Evolutionary conservation across 2,329 filamentous ascomycete species (phyloP).

Genomic region (Scopulariopsis brevicaulis): DNA sequence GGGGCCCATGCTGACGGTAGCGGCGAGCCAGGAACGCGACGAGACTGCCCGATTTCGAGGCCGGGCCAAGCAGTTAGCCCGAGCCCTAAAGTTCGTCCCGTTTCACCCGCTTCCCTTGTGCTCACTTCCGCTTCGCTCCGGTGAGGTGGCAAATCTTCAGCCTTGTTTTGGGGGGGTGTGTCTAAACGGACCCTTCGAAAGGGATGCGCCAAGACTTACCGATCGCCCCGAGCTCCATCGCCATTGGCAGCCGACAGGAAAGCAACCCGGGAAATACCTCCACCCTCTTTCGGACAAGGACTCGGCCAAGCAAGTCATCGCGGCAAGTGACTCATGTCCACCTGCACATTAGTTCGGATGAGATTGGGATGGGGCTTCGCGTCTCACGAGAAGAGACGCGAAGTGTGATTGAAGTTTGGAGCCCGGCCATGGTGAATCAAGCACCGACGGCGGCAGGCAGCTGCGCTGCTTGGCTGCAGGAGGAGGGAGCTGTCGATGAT

Average conservation of each 20-base stretch:
- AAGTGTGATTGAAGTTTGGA: neutral
- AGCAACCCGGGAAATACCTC: neutral
- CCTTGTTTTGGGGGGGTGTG: neutral
- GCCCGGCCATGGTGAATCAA: neutral
- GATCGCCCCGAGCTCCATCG: neutral
- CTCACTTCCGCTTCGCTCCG: neutral
- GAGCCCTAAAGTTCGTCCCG: neutral
- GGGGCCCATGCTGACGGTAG: neutral
- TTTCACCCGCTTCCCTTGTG: neutral
- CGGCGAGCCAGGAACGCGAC: neutral
- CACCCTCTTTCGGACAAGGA: neutral
- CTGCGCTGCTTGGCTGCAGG: neutral
- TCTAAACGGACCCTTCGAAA: neutral
- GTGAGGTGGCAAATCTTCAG: neutral
- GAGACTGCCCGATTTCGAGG: neutral
- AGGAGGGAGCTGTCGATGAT: neutral
- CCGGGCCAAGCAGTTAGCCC: neutral
- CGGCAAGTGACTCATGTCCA: neutral
- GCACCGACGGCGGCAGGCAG: neutral
- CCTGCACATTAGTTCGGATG: neutral
- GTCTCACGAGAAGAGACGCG: neutral
- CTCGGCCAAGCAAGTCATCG: neutral
- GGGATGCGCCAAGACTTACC: neutral
- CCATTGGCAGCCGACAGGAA: neutral
- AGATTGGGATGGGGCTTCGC: neutral